phyloP scores from a whole-genome alignment of 768 basidiomycete genomes.

The Suillus subaureus region DNA sequence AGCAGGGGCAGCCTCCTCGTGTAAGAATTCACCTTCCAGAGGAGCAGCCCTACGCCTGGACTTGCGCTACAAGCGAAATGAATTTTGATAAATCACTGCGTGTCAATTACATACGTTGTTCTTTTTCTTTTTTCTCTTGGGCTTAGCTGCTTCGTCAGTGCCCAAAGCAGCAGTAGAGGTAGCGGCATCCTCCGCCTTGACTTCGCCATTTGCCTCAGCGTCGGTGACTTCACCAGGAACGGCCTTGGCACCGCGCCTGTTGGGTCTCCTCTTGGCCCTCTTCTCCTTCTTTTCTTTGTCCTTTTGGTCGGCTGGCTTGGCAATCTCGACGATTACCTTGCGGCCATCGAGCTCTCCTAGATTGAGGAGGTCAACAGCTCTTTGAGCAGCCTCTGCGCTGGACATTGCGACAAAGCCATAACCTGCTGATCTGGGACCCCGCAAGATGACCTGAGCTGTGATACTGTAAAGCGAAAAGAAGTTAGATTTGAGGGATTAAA shows the following conservation, averaged over 20 bases:
- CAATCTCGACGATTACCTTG: slow-evolving; percentile 87
- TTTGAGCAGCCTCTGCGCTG: slow-evolving; percentile 80
- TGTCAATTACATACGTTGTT: slow-evolving; percentile 40
- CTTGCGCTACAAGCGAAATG: slow-evolving; percentile 52
- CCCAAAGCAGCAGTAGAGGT: slow-evolving; percentile 42
- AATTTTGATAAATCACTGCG: slow-evolving; percentile 13
- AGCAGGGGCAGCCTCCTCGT: slow-evolving; percentile 31
- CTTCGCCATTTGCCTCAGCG: slow-evolving; percentile 84
- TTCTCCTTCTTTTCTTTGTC: slow-evolving; percentile 77
- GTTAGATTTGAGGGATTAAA: slow-evolving; percentile 13
- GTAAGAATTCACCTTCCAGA: slow-evolving; percentile 30
- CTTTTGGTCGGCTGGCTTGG: slow-evolving; percentile 89
- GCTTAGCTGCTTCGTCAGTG: slow-evolving; percentile 61
- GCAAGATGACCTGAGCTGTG: slow-evolving; percentile 84
- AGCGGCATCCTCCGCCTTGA: slow-evolving; percentile 56
- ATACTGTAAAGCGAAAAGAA: slow-evolving; percentile 47
- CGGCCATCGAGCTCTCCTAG: slow-evolving; percentile 90
- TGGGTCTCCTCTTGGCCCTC: slow-evolving; percentile 77
- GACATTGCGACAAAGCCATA: slow-evolving; percentile 91
- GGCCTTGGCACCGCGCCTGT: slow-evolving; percentile 85
- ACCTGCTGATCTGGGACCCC: slow-evolving; percentile 83
- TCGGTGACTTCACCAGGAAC: slow-evolving; percentile 89
- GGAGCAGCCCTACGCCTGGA: slow-evolving; percentile 43
- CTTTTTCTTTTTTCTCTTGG: slow-evolving; percentile 85
- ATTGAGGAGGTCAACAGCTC: slow-evolving; percentile 84